Percentiles rank a stretch among this genome's conserved stretches.
These are phyloP conservation scores for Rhynchospora tenuis DNA, from an alignment of 176 grass and related monocot species.

Conservation along the genomic window DNA sequence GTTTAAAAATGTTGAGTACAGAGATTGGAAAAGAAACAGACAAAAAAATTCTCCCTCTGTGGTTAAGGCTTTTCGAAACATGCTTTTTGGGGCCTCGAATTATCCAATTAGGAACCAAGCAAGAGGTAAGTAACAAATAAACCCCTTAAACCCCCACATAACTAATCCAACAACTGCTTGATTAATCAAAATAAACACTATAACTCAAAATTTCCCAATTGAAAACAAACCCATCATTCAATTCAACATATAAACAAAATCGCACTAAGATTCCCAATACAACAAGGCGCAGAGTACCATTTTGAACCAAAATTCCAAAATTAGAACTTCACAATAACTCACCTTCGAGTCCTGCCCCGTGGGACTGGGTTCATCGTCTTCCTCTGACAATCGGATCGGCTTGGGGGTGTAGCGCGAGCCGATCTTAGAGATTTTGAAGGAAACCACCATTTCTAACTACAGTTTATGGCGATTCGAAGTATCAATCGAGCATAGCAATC, in stretches of 20 bases:
- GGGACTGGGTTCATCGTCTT: conserved; percentile 8
- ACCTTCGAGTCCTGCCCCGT: conserved; percentile 24
- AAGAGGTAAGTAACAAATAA: background rate
- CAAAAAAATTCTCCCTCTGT: background rate
- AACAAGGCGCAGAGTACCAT: background rate
- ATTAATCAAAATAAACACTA: conserved; percentile 2
- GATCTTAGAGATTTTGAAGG: conserved; percentile 71
- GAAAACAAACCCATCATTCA: background rate
- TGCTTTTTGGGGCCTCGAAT: background rate
- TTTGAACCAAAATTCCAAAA: conserved; percentile 4
- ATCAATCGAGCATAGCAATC: background rate
- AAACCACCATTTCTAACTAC: conserved; percentile 53
- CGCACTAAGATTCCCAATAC: conserved; percentile 15
- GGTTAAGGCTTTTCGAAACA: background rate
- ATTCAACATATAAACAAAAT: conserved; percentile 22
- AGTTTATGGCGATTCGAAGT: background rate
- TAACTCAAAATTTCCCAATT: conserved; percentile 8
- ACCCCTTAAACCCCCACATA: background rate
- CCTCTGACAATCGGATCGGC: background rate
- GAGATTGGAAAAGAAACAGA: background rate
- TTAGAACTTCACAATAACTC: conserved; percentile 28
- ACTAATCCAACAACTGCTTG: background rate
- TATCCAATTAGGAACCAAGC: background rate
- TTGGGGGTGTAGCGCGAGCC: conserved; percentile 32
- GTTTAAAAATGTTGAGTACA: too few species aligned